These are phyloP conservation scores for Dothideomycetes sp. DNA, from an alignment of 2,329 filamentous ascomycete genomes.

Conservation along the genomic window DNA sequence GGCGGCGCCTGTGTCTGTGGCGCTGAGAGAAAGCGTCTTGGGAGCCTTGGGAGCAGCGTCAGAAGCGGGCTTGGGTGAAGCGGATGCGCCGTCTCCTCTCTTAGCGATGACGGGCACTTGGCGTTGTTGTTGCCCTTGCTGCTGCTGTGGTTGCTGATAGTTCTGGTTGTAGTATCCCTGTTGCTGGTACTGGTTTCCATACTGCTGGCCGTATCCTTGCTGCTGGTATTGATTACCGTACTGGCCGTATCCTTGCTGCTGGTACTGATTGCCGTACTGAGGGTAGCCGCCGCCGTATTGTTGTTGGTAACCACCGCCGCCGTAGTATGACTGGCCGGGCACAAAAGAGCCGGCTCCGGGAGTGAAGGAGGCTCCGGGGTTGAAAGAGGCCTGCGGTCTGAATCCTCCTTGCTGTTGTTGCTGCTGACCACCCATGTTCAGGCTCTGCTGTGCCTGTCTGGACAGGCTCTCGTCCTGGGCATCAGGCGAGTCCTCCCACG, in stretches of 20 bases:
- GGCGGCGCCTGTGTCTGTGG: slow-evolving; percentile 37
- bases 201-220: slow-evolving; percentile 30
- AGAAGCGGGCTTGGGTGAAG: slow-evolving; percentile 41
- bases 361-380: slow-evolving; percentile 22
- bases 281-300: slow-evolving; percentile 23
- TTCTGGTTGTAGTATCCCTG: slow-evolving; percentile 34
- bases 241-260: slow-evolving; percentile 20
- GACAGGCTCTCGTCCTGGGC: slow-evolving; percentile 31
- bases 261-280: slow-evolving; percentile 18
- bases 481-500: slow-evolving; percentile 66
- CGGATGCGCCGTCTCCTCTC: slow-evolving; percentile 44
- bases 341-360: slow-evolving; percentile 30
- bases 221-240: slow-evolving; percentile 23
- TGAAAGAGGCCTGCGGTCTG: slow-evolving; percentile 20
- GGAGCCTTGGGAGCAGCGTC: slow-evolving; percentile 40
- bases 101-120: slow-evolving; percentile 56
- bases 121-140: slow-evolving; percentile 35
- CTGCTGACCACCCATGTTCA: slow-evolving; percentile 22
- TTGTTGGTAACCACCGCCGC: slow-evolving; percentile 28
- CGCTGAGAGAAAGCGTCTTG: slow-evolving; percentile 53
- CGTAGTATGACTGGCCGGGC: slow-evolving; percentile 30
- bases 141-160: slow-evolving; percentile 24
- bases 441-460: slow-evolving; percentile 29
- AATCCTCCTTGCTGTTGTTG: background rate
- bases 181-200: slow-evolving; percentile 23